phyloP scores from a whole-genome alignment of 805 yeast genomes.

The Starmera quercuum region DNA sequence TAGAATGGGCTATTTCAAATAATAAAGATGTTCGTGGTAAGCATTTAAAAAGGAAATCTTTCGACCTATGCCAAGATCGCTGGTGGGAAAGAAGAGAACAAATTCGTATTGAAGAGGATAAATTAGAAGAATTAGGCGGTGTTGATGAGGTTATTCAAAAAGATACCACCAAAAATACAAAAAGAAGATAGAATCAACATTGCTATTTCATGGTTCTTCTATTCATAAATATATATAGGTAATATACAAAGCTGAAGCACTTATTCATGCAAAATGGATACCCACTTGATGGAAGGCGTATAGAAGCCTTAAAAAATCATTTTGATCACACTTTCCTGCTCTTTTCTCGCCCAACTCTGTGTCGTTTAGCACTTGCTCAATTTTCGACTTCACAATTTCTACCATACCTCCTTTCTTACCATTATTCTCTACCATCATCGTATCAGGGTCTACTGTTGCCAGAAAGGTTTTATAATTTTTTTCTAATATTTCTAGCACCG shows the following conservation, averaged over 20 bases:
- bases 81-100: constrained; percentile 99
- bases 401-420: constrained; percentile 32
- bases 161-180: constrained; percentile 42
- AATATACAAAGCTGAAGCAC: background rate
- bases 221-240: background rate
- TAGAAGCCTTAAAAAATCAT: constrained; percentile 78
- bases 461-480: constrained; percentile 81
- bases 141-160: constrained; percentile 81
- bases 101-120: constrained; percentile 81
- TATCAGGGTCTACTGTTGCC: constrained; percentile 37
- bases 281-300: constrained; percentile 97
- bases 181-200: constrained; percentile 49
- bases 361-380: constrained; percentile 65
- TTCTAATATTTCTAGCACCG: constrained; percentile 75
- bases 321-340: constrained; percentile 91
- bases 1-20: constrained; percentile 89
- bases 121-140: constrained; percentile 84
- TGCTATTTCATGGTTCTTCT: background rate
- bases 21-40: constrained; percentile 85
- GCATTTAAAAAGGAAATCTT: constrained; percentile 79
- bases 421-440: constrained; percentile 30
- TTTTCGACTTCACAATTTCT: constrained; percentile 54
- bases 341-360: constrained; percentile 82
- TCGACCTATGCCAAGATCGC: constrained; percentile 86
- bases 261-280: constrained; percentile 75